Evolutionary conservation across 2,329 filamentous ascomycete species (phyloP).

Genomic region (Ampelomyces quisqualis): DNA sequence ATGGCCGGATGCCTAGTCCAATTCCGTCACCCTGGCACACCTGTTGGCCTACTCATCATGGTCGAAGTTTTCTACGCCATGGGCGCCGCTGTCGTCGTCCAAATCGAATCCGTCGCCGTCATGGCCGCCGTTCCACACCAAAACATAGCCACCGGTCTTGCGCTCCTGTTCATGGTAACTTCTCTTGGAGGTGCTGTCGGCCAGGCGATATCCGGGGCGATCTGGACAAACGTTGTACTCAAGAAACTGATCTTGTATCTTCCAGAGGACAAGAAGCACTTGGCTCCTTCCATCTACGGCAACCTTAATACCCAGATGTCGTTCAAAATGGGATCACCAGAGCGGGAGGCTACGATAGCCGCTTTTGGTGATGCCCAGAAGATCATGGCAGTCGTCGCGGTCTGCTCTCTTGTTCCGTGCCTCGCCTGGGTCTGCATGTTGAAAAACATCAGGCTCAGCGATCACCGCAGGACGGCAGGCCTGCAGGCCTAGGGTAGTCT

Average conservation of each 20-base stretch:
- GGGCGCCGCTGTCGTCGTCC: constrained; percentile 21
- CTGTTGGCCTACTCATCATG: constrained; percentile 29
- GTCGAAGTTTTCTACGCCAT: constrained; percentile 32
- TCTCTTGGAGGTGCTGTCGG: constrained; percentile 52
- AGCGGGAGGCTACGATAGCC: constrained; percentile 43
- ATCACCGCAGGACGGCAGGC: neutral
- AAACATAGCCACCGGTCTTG: constrained; percentile 18
- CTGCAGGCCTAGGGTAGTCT: neutral
- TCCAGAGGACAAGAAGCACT: constrained; percentile 11
- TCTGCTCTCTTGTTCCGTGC: constrained; percentile 26
- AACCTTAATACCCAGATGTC: constrained; percentile 56
- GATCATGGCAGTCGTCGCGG: constrained; percentile 34
- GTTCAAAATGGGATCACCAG: constrained; percentile 51
- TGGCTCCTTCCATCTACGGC: constrained; percentile 26
- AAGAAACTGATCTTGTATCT: constrained; percentile 17
- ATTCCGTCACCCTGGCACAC: constrained; percentile 25
- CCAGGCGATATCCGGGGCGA: constrained; percentile 58
- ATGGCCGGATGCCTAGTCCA: constrained; percentile 30
- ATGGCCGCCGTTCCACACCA: constrained; percentile 23
- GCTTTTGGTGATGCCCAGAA: constrained; percentile 37
- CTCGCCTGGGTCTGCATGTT: constrained; percentile 25
- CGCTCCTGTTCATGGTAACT: constrained; percentile 56
- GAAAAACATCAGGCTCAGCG: constrained; percentile 21
- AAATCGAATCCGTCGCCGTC: constrained; percentile 23
- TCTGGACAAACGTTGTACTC: constrained; percentile 62